Conservation (phyloP, 352 stramenopile genomes). For the Phytophthora melonis region DNA sequence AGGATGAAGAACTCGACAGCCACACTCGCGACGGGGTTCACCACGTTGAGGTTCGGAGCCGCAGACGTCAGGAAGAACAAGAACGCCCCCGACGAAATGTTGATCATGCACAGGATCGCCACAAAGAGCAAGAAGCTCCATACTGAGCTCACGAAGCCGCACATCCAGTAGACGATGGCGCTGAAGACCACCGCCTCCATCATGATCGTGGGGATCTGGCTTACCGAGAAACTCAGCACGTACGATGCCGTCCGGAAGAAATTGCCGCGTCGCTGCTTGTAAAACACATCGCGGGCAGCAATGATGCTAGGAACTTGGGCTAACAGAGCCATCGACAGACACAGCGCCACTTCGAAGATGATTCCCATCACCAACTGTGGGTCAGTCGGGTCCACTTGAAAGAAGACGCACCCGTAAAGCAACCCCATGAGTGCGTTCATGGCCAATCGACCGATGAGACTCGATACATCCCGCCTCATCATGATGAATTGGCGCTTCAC, state of each 20-base stretch:
- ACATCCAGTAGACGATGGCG: too few species aligned
- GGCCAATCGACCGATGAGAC: constrained; percentile 14
- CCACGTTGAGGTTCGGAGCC: constrained; percentile 26
- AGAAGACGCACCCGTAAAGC: constrained; percentile 32
- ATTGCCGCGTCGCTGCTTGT: constrained; percentile 28
- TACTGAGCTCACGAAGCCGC: too few species aligned
- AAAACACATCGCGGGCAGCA: constrained; percentile 28
- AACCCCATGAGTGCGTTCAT: constrained; percentile 28
- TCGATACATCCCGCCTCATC: constrained; percentile 20
- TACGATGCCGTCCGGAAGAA: constrained; percentile 33
- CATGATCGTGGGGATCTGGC: constrained; percentile 21
- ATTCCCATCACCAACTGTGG: constrained; percentile 26
- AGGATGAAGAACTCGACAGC: constrained; percentile 16
- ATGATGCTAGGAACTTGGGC: constrained; percentile 24
- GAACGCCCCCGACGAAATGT: constrained; percentile 12
- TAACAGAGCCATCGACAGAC: constrained; percentile 19
- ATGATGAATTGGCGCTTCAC: constrained; percentile 23
- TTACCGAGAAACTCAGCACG: constrained; percentile 20
- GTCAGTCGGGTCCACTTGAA: constrained; percentile 21
- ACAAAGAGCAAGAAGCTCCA: constrained; percentile 28
- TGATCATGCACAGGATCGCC: constrained; percentile 19
- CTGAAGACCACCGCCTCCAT: constrained; percentile 21
- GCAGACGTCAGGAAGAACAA: constrained; percentile 30
- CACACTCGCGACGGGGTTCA: constrained; percentile 13
- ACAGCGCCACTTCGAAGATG: constrained; percentile 27